A percentile compares a stretch with the other conserved stretches of the same genome.
Evolutionary conservation across 805 yeast species (phyloP).

Genomic region (Saccharomycopsis capsularis): DNA sequence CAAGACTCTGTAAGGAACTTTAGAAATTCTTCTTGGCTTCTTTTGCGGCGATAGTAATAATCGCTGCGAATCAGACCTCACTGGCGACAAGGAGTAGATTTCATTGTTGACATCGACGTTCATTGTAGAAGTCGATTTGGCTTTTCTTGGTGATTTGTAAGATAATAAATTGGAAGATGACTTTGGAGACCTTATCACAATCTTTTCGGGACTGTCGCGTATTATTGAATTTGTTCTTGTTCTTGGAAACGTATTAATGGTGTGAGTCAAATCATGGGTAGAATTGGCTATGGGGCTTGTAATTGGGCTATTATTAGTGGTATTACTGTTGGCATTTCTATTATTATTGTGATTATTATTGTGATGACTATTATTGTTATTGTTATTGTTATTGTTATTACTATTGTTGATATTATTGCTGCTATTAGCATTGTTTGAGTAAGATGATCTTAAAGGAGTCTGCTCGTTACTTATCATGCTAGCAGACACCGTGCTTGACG

Average conservation of each 20-base stretch:
- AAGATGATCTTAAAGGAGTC: background rate
- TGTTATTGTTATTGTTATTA: background rate
- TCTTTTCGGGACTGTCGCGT: conserved; percentile 6
- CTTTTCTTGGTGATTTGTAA: conserved; percentile 63
- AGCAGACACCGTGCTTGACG: background rate
- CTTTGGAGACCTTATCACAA: conserved; percentile 18
- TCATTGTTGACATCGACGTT: conserved; percentile 60
- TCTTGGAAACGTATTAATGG: background rate
- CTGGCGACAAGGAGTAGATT: conserved; percentile 76
- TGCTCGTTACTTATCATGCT: background rate
- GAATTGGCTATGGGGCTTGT: background rate
- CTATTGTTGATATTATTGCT: background rate
- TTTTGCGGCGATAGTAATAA: conserved; percentile 76
- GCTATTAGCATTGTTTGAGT: background rate
- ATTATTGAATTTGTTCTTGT: conserved; percentile 1
- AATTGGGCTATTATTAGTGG: background rate
- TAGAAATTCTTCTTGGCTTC: conserved; percentile 68
- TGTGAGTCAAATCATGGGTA: background rate
- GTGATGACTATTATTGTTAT: background rate
- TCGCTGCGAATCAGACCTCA: conserved; percentile 79
- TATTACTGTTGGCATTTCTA: no score
- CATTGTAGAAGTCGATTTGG: conserved; percentile 52
- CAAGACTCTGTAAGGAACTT: conserved; percentile 84
- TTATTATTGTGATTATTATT: background rate
- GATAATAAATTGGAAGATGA: conserved; percentile 59